A percentile compares a stretch with the other conserved stretches of the same genome.
Conservation (phyloP, 2,329 filamentous ascomycete species). For the Parafenestella ontariensis region DNA sequence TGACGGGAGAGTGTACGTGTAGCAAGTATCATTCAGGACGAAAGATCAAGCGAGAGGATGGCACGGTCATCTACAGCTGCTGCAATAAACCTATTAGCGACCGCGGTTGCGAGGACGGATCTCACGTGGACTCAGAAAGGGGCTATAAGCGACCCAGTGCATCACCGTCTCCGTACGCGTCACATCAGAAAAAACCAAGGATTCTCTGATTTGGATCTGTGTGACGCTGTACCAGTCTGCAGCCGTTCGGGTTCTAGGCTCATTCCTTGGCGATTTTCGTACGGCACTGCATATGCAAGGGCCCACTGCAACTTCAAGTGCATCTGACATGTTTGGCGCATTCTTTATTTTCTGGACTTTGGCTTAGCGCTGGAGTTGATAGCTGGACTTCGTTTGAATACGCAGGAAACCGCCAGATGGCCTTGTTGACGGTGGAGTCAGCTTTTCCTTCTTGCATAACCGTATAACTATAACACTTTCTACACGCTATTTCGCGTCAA, state of each 20-base stretch:
- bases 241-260: neutral
- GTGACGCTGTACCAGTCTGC: slow-evolving; percentile 1
- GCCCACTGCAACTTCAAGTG: neutral
- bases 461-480: neutral
- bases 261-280: slow-evolving; percentile 3
- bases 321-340: neutral
- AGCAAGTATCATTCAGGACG: neutral
- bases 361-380: neutral
- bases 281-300: slow-evolving; percentile 6
- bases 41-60: neutral
- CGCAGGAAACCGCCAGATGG: too few species aligned
- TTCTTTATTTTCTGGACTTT: neutral
- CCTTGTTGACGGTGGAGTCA: too few species aligned
- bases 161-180: slow-evolving; percentile 1
- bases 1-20: neutral
- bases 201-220: slow-evolving; percentile 5
- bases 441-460: neutral
- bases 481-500: neutral
- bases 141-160: neutral
- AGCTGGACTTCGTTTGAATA: neutral
- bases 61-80: slow-evolving; percentile 1
- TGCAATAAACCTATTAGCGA: slow-evolving; percentile 2
- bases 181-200: slow-evolving; percentile 8
- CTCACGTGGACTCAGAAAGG: neutral
- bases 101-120: slow-evolving; percentile 6